A percentile compares a stretch with the other conserved stretches of the same genome.
Conservation (phyloP, 2,329 filamentous ascomycete species). For the Aspergillus tanneri region DNA sequence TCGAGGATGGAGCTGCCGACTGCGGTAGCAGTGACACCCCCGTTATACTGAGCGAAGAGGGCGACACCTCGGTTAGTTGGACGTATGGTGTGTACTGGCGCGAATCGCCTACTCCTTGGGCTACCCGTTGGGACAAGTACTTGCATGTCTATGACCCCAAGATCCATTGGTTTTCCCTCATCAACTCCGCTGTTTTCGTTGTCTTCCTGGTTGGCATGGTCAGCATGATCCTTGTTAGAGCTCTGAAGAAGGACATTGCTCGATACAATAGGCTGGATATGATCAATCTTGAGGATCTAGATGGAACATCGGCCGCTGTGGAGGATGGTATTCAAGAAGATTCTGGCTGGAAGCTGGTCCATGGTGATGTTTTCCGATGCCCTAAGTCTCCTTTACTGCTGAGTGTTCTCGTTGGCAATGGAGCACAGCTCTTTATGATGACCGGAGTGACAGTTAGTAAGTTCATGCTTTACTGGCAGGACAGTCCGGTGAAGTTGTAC, state of each 20-base stretch:
- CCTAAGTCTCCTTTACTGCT: conserved; percentile 80
- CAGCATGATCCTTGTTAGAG: conserved; percentile 83
- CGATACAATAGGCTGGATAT: conserved; percentile 93
- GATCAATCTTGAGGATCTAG: conserved; percentile 85
- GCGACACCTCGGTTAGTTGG: conserved; percentile 70
- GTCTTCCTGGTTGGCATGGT: conserved; percentile 89
- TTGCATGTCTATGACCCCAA: conserved; percentile 95
- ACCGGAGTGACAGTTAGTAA: conserved; percentile 80
- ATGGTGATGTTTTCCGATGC: conserved; percentile 93
- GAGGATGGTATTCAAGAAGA: conserved; percentile 97
- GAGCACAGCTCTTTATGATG: conserved; percentile 97
- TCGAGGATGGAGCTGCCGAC: conserved; percentile 55
- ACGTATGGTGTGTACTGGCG: conserved; percentile 93
- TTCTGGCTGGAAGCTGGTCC: conserved; percentile 96
- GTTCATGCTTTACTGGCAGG: conserved; percentile 17
- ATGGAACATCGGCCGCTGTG: conserved; percentile 67
- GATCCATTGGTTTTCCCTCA: conserved; percentile 98
- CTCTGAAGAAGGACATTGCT: conserved; percentile 90
- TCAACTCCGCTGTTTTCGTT: conserved; percentile 94
- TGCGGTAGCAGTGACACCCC: conserved; percentile 61
- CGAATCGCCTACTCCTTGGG: conserved; percentile 82
- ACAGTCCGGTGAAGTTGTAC: not conserved
- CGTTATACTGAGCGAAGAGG: conserved; percentile 64
- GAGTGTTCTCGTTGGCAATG: conserved; percentile 86
- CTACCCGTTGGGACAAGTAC: conserved; percentile 98